phyloP scores from a whole-genome alignment of 345 rosid species.

The Ricinus communis region DNA sequence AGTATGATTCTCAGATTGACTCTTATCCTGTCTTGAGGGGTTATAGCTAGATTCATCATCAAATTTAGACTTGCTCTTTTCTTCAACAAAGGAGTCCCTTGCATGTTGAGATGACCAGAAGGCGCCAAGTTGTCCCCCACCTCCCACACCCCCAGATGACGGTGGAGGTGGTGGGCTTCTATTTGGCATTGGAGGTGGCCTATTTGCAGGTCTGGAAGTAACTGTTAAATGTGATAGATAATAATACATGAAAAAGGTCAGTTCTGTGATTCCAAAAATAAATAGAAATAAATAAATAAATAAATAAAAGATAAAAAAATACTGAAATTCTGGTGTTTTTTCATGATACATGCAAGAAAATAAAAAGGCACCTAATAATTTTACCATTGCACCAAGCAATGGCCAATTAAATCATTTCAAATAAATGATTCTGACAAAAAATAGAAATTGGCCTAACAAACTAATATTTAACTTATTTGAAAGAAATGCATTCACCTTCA shows the following conservation, averaged over 20 bases:
- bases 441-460: no score
- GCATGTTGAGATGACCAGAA: slow-evolving; percentile 95
- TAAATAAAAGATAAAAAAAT: no score
- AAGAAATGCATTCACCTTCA: slow-evolving; percentile 46
- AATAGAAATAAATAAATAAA: no score
- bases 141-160: slow-evolving; percentile 41
- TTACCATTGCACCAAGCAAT: no score
- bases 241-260: no score
- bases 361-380: no score
- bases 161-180: slow-evolving; percentile 87
- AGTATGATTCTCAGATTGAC: slow-evolving; percentile 40
- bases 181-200: slow-evolving; percentile 65
- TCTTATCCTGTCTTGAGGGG: slow-evolving; percentile 44
- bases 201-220: slow-evolving; percentile 44
- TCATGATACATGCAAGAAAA: no score
- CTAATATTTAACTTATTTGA: no score
- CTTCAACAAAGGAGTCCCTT: slow-evolving; percentile 51
- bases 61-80: slow-evolving; percentile 49
- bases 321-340: no score
- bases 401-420: no score
- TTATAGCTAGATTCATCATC: slow-evolving; percentile 60
- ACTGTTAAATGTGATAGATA: no score
- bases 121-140: slow-evolving; percentile 76
- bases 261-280: not conserved
- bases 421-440: not conserved